A percentile compares a stretch with the other conserved stretches of the same genome.
Evolutionary conservation across 2,329 filamentous ascomycete genomes (phyloP).

Genomic region (Colletotrichum sojae): DNA sequence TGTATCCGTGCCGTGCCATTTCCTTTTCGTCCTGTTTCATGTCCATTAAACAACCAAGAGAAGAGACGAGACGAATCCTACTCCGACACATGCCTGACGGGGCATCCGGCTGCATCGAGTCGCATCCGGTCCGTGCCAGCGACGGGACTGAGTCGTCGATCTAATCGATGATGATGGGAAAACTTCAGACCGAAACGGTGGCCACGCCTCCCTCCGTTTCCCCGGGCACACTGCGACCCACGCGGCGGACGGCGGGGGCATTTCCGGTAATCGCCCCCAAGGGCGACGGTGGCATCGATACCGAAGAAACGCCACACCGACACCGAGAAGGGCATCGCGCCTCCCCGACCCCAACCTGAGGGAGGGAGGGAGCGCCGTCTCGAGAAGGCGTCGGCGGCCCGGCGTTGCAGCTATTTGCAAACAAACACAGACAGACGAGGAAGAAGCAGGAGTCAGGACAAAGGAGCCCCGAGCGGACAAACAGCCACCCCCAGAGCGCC

Average conservation of each 20-base stretch:
- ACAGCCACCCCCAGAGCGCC: not conserved
- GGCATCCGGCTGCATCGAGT: conserved; percentile 32
- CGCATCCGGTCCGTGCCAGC: conserved; percentile 33
- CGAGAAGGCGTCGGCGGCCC: conserved; percentile 15
- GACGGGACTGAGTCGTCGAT: conserved; percentile 37
- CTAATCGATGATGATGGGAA: not conserved
- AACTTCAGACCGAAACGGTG: conserved; percentile 36
- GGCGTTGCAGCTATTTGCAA: conserved; percentile 29
- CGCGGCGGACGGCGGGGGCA: too few relatives aligned
- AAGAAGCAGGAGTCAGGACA: not conserved
- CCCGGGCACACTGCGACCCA: too few relatives aligned
- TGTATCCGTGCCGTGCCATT: not conserved
- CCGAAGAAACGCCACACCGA: conserved; percentile 30
- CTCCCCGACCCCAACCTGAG: not conserved
- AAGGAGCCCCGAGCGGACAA: conserved; percentile 15
- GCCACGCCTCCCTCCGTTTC: not conserved
- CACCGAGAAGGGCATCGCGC: not conserved
- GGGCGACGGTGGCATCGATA: conserved; percentile 16
- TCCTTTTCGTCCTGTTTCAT: conserved; percentile 27
- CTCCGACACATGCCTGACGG: conserved; percentile 27
- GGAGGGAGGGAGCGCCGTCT: not conserved
- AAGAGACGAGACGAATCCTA: conserved; percentile 14
- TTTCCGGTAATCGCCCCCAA: too few relatives aligned
- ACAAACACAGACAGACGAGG: conserved; percentile 6
- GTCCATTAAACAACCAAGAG: conserved; percentile 26